These are phyloP conservation scores for Globisporangium alternatum DNA, from an alignment of 352 stramenopile genomes.

Conservation along the genomic window DNA sequence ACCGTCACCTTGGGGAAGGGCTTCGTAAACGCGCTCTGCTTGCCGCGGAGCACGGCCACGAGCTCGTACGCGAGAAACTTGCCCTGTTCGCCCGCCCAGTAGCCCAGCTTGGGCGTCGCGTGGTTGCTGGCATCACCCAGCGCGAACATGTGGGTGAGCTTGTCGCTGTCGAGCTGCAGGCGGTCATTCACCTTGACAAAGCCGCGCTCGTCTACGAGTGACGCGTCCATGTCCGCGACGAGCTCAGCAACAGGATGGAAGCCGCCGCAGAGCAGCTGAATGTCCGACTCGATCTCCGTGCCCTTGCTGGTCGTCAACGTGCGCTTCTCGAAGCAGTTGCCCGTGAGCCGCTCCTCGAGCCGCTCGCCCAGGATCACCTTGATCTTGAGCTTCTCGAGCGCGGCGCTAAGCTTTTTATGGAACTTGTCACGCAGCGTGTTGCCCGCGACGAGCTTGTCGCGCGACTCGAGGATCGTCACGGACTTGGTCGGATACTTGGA, in stretches of 20 bases:
- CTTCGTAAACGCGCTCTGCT: slow-evolving; percentile 23
- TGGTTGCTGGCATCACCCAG: slow-evolving; percentile 58
- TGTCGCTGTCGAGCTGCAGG: slow-evolving; percentile 44
- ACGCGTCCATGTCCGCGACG: slow-evolving; percentile 35
- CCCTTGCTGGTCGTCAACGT: slow-evolving; percentile 45
- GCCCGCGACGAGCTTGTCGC: slow-evolving; percentile 24
- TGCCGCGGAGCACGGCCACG: slow-evolving; percentile 22
- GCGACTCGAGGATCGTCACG: slow-evolving; percentile 50
- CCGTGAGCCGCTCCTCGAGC: slow-evolving; percentile 33
- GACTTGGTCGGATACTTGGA: slow-evolving; percentile 41
- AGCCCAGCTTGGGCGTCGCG: slow-evolving; percentile 38
- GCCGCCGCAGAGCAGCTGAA: slow-evolving; percentile 51
- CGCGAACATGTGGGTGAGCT: slow-evolving; percentile 52
- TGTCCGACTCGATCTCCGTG: slow-evolving; percentile 40
- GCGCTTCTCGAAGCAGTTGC: slow-evolving; percentile 28
- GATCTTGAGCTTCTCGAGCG: slow-evolving; percentile 39
- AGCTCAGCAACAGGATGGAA: slow-evolving; percentile 24
- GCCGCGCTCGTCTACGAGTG: slow-evolving; percentile 34
- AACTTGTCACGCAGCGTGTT: slow-evolving; percentile 53
- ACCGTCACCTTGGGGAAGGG: slow-evolving; percentile 25
- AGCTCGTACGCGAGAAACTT: slow-evolving; percentile 39
- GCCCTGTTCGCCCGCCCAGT: slow-evolving; percentile 39
- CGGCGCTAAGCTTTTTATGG: slow-evolving; percentile 24
- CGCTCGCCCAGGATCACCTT: slow-evolving; percentile 57
- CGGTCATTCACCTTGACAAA: slow-evolving; percentile 43